These are phyloP conservation scores for Monosporascus sp. DNA, from an alignment of 2,329 filamentous ascomycete genomes.

Conservation along the genomic window DNA sequence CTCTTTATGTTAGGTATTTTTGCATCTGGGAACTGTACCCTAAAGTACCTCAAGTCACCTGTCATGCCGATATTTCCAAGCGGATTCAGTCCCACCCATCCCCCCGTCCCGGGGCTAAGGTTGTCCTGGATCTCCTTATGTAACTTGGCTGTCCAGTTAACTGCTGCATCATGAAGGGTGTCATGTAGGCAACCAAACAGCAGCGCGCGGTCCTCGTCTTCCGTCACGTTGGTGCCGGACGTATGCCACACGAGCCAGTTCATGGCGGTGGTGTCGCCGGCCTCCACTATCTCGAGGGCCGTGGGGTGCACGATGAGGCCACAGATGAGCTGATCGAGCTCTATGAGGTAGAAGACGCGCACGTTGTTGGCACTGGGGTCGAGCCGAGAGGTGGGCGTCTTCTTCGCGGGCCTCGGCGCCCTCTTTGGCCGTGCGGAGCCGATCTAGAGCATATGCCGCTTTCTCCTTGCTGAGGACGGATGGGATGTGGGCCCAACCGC, in stretches of 20 bases:
- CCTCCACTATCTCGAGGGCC: conserved; percentile 10
- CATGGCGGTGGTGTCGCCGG: conserved; percentile 27
- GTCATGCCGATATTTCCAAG: conserved; percentile 10
- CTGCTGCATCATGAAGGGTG: conserved; percentile 23
- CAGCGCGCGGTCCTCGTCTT: conserved; percentile 25
- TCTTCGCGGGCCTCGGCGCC: conserved; percentile 5
- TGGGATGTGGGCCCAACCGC: conserved; percentile 6
- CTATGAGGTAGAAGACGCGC: conserved; percentile 14
- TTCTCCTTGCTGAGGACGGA: conserved; percentile 6
- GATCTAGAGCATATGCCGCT: not conserved
- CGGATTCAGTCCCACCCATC: conserved; percentile 21
- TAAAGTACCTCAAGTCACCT: conserved; percentile 9
- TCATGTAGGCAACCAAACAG: conserved; percentile 29
- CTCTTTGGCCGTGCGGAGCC: not conserved
- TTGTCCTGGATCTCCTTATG: conserved; percentile 21
- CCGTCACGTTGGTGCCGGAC: conserved; percentile 24
- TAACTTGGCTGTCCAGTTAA: conserved; percentile 27
- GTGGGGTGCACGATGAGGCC: conserved; percentile 9
- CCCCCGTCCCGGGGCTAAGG: conserved; percentile 18
- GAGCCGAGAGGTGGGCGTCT: conserved; percentile 5
- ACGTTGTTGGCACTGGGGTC: conserved; percentile 13
- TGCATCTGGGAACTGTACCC: conserved; percentile 7
- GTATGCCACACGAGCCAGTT: conserved; percentile 30
- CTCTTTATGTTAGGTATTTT: not conserved
- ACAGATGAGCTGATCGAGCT: conserved; percentile 10